Evolutionary conservation across 192 early-diverging fungal genomes (phyloP).

Genomic region (Rhizophagus sp.): DNA sequence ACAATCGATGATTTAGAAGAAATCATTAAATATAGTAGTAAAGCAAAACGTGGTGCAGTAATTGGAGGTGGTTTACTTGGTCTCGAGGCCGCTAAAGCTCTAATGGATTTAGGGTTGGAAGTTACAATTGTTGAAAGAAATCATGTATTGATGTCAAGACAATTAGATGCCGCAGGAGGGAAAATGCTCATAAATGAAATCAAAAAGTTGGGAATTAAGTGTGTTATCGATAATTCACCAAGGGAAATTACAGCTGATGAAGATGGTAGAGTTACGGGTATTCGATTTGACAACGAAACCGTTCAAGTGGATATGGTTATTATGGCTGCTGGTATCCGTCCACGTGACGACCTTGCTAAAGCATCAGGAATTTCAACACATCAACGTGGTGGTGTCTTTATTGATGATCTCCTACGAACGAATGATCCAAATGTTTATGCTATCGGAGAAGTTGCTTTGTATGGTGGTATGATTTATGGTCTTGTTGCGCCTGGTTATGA

Average conservation of each 20-base stretch:
- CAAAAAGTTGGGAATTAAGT: slow-evolving; percentile 47
- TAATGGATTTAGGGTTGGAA: slow-evolving; percentile 49
- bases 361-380: slow-evolving; percentile 45
- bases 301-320: slow-evolving; percentile 48
- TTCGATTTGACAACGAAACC: not conserved
- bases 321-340: slow-evolving; percentile 54
- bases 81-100: slow-evolving; percentile 67
- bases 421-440: slow-evolving; percentile 51
- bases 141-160: slow-evolving; percentile 51
- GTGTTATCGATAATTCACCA: slow-evolving; percentile 31
- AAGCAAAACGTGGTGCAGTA: slow-evolving; percentile 48
- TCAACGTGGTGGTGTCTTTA: slow-evolving; percentile 59
- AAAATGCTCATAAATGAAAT: slow-evolving; percentile 53
- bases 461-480: slow-evolving; percentile 52
- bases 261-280: slow-evolving; percentile 36
- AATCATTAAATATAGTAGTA: slow-evolving; percentile 50
- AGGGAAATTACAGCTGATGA: slow-evolving; percentile 39
- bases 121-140: slow-evolving; percentile 59
- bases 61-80: slow-evolving; percentile 69
- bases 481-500: slow-evolving; percentile 69
- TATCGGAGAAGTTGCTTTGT: slow-evolving; percentile 62
- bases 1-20: slow-evolving; percentile 59
- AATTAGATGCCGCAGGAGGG: slow-evolving; percentile 60
- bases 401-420: slow-evolving; percentile 54
- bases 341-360: slow-evolving; percentile 59